These are phyloP conservation scores for Sesbania bispinosa DNA, from an alignment of 306 rosid species.

Conservation along the genomic window DNA sequence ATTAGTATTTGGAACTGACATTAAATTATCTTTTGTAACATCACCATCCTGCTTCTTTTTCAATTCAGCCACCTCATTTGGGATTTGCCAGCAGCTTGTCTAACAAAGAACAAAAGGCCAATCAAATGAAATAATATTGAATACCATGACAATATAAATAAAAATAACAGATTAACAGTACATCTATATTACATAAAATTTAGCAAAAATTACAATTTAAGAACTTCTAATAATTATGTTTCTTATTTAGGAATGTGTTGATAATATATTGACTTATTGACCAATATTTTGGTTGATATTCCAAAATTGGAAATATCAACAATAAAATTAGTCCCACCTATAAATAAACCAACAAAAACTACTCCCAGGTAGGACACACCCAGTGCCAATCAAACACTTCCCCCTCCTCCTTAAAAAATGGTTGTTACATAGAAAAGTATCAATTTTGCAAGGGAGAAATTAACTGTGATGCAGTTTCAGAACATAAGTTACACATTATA, in stretches of 20 bases:
- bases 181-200: neutral
- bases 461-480: too few relatives aligned
- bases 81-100: constrained; percentile 99
- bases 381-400: too few relatives aligned
- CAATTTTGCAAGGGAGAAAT: too few relatives aligned
- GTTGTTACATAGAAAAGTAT: too few relatives aligned
- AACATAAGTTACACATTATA: too few relatives aligned
- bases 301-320: neutral
- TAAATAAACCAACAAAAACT: too few relatives aligned
- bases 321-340: neutral
- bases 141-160: neutral
- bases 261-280: neutral
- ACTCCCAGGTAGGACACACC: constrained; percentile 13
- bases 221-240: neutral
- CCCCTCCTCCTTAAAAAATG: too few relatives aligned
- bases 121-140: neutral
- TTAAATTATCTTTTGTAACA: constrained; percentile 49
- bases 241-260: constrained; percentile 8
- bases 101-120: constrained; percentile 33
- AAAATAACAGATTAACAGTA: too few relatives aligned
- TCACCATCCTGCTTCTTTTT: constrained; percentile 77
- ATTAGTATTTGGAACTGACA: constrained; percentile 53
- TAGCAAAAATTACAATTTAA: neutral
- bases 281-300: neutral
- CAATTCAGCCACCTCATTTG: constrained; percentile 85